Evolutionary conservation across 805 yeast genomes (phyloP), one percentile per base, ranked within the genome.

Genomic region (Candida maesae): DNA sequence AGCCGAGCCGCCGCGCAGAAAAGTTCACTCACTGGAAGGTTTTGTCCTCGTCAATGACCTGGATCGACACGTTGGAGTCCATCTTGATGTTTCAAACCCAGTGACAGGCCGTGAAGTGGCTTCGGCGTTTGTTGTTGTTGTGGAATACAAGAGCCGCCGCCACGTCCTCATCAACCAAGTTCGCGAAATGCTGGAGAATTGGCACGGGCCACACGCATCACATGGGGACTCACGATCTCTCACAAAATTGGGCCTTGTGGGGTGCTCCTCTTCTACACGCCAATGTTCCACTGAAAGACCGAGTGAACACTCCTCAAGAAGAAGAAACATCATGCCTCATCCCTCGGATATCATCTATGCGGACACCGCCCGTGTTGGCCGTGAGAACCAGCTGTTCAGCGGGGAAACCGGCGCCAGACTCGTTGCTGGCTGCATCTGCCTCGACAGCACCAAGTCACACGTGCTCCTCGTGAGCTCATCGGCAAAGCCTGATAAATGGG

Each of bases 391-490:
- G 55, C 66, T 80, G 45, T 76, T 84, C 67, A 67, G 81, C 48
- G 16, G 31, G 17, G 42, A 59, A 2, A 70, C 80, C 0, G 95
- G 95, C 2, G 88, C 95, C 1, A 70, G 99, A 28, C 61, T 93
- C 50, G 97, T 93, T 8, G 96, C 98, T 4, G 99, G 99, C 1
- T 85, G 96, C 51, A 75, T 93, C 10, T 81, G 91, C 19, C 64
- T 91, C 35, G 78, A 80, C 51, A 58, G 61, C 1, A 67, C 71
- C 20, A 74, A 71, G 41, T 71, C 70, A 21, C 73, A 79, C 51
- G 89, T 91, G 15, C 72, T 93, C 9, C 75, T 93, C 79, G 76
- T 93, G 18, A 74, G 84, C 42, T 86, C 97, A 2, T 70, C 83
- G 12, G 80, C 81, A 6, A 80, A 79, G 47, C 72, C 70, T 31